phyloP scores from a whole-genome alignment of 2,329 filamentous ascomycete species.

The Aspergillus costaricaensis region DNA sequence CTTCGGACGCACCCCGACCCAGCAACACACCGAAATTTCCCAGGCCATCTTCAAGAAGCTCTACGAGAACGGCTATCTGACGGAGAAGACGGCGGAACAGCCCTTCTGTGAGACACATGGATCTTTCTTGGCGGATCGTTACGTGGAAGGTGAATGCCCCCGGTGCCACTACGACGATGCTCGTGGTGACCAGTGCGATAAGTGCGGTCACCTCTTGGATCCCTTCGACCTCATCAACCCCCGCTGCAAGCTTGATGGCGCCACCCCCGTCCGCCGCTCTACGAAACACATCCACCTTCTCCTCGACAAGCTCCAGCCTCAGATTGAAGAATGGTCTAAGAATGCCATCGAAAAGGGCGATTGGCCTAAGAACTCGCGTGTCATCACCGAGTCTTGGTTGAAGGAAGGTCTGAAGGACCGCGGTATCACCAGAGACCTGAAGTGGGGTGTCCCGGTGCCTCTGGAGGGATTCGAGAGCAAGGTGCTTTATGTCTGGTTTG shows the following conservation, averaged over 20 bases:
- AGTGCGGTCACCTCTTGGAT: slow-evolving; percentile 71
- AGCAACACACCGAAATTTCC: slow-evolving; percentile 86
- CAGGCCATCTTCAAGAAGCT: slow-evolving; percentile 88
- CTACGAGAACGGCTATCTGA: slow-evolving; percentile 83
- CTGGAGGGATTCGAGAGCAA: slow-evolving; percentile 67
- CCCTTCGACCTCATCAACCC: slow-evolving; percentile 78
- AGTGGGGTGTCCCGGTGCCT: slow-evolving; percentile 74
- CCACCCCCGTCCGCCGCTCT: slow-evolving; percentile 73
- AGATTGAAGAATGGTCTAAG: slow-evolving; percentile 76
- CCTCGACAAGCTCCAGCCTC: slow-evolving; percentile 77
- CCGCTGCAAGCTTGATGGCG: slow-evolving; percentile 85
- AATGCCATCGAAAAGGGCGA: slow-evolving; percentile 70
- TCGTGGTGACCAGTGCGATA: slow-evolving; percentile 73
- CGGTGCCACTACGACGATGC: slow-evolving; percentile 66
- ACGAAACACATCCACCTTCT: slow-evolving; percentile 92
- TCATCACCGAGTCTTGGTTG: slow-evolving; percentile 51
- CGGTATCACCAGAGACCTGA: slow-evolving; percentile 88
- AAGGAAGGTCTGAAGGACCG: slow-evolving; percentile 80
- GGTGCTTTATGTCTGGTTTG: slow-evolving; percentile 93
- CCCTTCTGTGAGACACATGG: slow-evolving; percentile 74
- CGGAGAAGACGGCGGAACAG: slow-evolving; percentile 84
- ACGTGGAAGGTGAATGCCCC: slow-evolving; percentile 51
- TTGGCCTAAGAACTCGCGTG: slow-evolving; percentile 48
- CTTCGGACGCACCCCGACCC: slow-evolving; percentile 89
- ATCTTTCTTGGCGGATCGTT: slow-evolving; percentile 78